Evolutionary conservation across 2,329 filamentous ascomycete genomes (phyloP).

Genomic region (Aureobasidium musti): DNA sequence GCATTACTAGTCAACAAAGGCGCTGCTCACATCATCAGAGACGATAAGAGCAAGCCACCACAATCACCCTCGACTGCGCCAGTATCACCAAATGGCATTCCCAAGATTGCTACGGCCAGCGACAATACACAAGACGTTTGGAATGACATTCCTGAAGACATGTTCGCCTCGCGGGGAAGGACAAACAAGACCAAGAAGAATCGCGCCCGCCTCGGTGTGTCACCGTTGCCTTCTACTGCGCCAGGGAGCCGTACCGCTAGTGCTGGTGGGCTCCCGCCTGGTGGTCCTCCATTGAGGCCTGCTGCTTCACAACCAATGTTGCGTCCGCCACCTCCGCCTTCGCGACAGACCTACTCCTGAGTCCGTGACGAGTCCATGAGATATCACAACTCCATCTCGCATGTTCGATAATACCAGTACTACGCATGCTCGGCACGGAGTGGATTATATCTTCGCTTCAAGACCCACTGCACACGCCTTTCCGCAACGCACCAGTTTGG

Average conservation of each 20-base stretch:
- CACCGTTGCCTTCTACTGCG: constrained; percentile 27
- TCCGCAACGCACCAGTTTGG: not conserved
- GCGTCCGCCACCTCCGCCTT: constrained; percentile 20
- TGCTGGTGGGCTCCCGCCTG: not conserved
- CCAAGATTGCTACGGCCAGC: constrained; percentile 30
- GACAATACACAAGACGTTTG: constrained; percentile 29
- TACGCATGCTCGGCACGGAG: too few relatives aligned
- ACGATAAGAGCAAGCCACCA: constrained; percentile 64
- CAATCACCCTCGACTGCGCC: constrained; percentile 29
- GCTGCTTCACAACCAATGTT: constrained; percentile 13
- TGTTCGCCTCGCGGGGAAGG: constrained; percentile 28
- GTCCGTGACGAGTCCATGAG: not conserved
- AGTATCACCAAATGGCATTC: constrained; percentile 39
- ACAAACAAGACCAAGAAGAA: constrained; percentile 19
- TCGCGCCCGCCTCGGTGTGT: constrained; percentile 1
- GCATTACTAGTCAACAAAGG: constrained; percentile 75
- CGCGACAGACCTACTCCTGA: constrained; percentile 15
- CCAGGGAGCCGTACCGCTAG: constrained; percentile 25
- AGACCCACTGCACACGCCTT: not conserved
- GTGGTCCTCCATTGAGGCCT: constrained; percentile 1
- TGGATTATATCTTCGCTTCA: not conserved
- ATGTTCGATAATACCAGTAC: not conserved
- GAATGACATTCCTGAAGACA: constrained; percentile 33
- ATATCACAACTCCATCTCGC: not conserved
- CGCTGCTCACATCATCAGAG: constrained; percentile 78